phyloP scores from a whole-genome alignment of 139 green algal species.

The Volvox reticuliferus region DNA sequence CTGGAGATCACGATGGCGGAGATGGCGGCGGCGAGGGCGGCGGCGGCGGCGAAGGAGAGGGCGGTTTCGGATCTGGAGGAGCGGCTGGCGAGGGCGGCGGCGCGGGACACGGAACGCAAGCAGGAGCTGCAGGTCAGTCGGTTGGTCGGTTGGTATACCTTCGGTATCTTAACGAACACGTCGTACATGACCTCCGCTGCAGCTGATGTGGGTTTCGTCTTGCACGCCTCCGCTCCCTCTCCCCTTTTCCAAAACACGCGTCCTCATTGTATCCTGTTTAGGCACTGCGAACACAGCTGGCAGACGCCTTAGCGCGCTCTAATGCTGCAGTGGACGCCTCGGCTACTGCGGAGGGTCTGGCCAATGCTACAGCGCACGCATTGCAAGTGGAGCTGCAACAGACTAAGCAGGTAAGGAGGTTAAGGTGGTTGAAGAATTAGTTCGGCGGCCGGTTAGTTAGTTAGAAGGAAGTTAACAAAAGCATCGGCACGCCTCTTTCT shows the following conservation, averaged over 20 bases:
- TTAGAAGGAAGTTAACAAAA: background rate
- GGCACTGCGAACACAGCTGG: slow-evolving; percentile 27
- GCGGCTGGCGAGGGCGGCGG: slow-evolving; percentile 28
- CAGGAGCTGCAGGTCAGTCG: slow-evolving; percentile 40
- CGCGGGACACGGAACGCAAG: slow-evolving; percentile 30
- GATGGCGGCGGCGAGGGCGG: slow-evolving; percentile 33
- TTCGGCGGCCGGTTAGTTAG: too few species aligned
- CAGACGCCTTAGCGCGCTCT: background rate
- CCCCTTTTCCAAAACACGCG: background rate
- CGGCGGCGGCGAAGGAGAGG: slow-evolving; percentile 37
- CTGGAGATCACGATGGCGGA: slow-evolving; percentile 27
- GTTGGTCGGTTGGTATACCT: too few species aligned
- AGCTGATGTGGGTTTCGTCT: too few species aligned
- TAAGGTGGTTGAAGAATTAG: too few species aligned
- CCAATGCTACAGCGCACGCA: slow-evolving; percentile 6
- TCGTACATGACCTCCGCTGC: background rate
- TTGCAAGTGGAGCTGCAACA: slow-evolving; percentile 22
- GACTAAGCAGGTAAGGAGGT: slow-evolving; percentile 26
- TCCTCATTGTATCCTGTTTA: too few species aligned
- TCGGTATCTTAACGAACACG: too few species aligned
- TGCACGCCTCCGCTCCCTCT: too few species aligned
- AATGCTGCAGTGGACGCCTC: slow-evolving; percentile 24
- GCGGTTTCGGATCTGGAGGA: slow-evolving; percentile 43
- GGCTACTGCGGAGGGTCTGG: slow-evolving; percentile 16
- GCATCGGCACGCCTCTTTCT: too few species aligned